Conservation (phyloP, 2,329 filamentous ascomycete species). For the Neurospora crassa region DNA sequence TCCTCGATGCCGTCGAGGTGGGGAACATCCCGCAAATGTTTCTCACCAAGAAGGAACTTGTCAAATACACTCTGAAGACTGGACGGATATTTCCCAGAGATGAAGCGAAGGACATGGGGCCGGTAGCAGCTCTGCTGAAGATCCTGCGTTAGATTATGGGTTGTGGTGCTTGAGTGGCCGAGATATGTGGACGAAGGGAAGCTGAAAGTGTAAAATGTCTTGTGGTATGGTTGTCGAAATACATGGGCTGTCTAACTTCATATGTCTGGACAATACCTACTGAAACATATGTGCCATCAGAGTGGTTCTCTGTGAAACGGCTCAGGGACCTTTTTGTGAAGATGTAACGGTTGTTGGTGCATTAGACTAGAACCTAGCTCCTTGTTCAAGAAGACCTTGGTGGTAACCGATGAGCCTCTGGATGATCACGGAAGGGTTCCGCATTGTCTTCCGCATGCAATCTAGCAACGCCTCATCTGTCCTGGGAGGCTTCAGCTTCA, state of each 20-base stretch:
- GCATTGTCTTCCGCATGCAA: not conserved
- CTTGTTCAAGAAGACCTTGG: not conserved
- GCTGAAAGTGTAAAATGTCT: not conserved
- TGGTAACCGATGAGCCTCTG: not conserved
- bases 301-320: not conserved
- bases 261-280: not conserved
- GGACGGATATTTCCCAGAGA: slow-evolving; percentile 36
- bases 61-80: slow-evolving; percentile 25
- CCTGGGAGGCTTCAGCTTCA: not conserved
- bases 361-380: not conserved
- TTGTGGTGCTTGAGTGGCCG: not conserved
- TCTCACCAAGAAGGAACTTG: slow-evolving; percentile 22
- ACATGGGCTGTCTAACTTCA: not conserved
- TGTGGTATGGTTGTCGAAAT: not conserved
- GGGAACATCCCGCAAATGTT: slow-evolving; percentile 23
- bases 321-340: not conserved
- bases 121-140: slow-evolving; percentile 27
- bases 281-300: not conserved
- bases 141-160: not conserved
- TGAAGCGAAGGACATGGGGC: slow-evolving; percentile 29
- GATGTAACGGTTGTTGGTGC: not conserved
- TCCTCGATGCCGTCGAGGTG: slow-evolving; percentile 27
- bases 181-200: not conserved
- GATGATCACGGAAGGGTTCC: not conserved
- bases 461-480: not conserved